phyloP scores from a whole-genome alignment of 225 moss, liverwort and hornwort genomes.

The Antitrichia curtipendula region DNA sequence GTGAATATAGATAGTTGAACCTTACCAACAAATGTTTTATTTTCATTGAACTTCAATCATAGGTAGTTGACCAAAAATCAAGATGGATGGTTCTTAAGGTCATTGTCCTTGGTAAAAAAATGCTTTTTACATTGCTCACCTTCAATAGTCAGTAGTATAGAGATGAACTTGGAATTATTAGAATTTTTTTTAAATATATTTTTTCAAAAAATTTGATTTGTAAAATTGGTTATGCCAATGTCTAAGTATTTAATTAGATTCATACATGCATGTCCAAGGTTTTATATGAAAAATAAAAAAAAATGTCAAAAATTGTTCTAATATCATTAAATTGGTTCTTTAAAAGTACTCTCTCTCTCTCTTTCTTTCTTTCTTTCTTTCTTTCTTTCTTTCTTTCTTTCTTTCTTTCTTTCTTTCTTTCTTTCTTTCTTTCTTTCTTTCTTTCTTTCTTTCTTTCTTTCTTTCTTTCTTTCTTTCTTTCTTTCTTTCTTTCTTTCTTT shows the following conservation, averaged over 20 bases:
- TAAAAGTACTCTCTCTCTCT: too few relatives aligned
- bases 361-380: too few relatives aligned
- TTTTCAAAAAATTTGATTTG: background rate
- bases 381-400: too few relatives aligned
- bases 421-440: too few relatives aligned
- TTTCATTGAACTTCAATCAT: background rate
- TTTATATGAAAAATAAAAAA: background rate
- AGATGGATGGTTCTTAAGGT: background rate
- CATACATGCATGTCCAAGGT: background rate
- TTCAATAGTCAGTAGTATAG: background rate
- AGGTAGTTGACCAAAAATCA: background rate
- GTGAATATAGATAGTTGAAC: background rate
- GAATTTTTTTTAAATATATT: too few relatives aligned
- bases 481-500: too few relatives aligned
- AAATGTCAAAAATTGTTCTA: background rate
- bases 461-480: too few relatives aligned
- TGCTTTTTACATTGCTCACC: background rate
- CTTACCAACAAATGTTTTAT: background rate
- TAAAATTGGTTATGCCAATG: accelerated
- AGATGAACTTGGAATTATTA: background rate
- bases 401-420: too few relatives aligned
- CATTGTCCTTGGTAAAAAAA: background rate
- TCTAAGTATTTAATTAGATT: background rate
- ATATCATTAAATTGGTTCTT: background rate
- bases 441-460: too few relatives aligned